Percentiles rank a stretch among this genome's conserved stretches.
Conservation (phyloP, 352 stramenopile species). For the Phytopythium helicoides region DNA sequence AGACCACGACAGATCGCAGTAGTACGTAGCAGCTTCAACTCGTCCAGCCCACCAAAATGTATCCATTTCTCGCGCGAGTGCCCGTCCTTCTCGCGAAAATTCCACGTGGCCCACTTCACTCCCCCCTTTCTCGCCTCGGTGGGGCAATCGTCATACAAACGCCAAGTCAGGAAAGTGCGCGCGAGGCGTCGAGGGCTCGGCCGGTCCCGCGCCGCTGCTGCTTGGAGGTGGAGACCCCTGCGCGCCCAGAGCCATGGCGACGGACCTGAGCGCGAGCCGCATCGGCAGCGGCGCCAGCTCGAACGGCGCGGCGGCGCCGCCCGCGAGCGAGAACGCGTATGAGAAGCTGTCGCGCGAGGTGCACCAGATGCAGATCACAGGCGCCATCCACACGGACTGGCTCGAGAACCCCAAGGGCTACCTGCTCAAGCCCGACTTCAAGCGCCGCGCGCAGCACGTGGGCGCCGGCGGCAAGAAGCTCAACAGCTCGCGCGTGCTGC, state of each 20-base stretch:
- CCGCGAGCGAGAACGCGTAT: slow-evolving; percentile 76
- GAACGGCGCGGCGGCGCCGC: slow-evolving; percentile 20
- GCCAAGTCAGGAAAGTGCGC: no score
- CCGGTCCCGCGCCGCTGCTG: no score
- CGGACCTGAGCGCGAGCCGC: slow-evolving; percentile 46
- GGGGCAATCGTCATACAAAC: no score
- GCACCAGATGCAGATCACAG: slow-evolving; percentile 88
- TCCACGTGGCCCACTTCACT: no score
- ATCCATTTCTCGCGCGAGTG: no score
- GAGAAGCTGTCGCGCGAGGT: slow-evolving; percentile 89
- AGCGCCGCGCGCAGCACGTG: slow-evolving; percentile 83
- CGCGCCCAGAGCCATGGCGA: slow-evolving; percentile 28
- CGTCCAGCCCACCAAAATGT: no score
- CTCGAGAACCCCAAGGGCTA: slow-evolving; percentile 89
- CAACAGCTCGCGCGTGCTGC: slow-evolving; percentile 71
- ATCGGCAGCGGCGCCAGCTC: slow-evolving; percentile 34
- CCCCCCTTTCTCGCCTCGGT: no score
- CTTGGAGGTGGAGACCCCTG: no score
- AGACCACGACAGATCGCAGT: slow-evolving; percentile 6
- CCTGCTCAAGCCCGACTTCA: slow-evolving; percentile 87
- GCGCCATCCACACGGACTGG: slow-evolving; percentile 88
- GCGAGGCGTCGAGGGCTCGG: no score
- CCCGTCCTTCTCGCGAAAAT: no score
- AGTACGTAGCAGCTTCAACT: no score
- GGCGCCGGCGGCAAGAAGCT: slow-evolving; percentile 85